Base-by-base conservation (phyloP, 2,329 filamentous ascomycete species). In the Ophiocordyceps camponoti-saundersi region DNA sequence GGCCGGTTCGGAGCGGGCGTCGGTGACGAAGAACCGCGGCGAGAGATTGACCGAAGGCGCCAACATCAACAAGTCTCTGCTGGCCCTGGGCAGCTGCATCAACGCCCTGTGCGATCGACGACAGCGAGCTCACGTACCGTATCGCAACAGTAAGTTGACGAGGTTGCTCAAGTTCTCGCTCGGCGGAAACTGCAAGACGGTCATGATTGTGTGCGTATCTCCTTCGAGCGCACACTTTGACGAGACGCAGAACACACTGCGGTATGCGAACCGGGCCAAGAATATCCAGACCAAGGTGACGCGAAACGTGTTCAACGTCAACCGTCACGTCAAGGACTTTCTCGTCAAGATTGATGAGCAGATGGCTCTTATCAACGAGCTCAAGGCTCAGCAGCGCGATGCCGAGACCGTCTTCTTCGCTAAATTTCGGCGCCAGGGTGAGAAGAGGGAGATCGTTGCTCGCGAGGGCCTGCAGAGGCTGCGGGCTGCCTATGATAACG, bases 281-380 rank as follows among this genome's bases (percentile, higher is more conserved):
- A 98, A 98, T 59, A 98, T 98, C 60, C 93, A 96, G 68, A 98
- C 92, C 49, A 98, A 98, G 72, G 88, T 95, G 48, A 95, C 92
- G n/a, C 81, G 89, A 57, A 98, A 98, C 60, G 89, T 96, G 22
- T 98, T 93, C 69, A 98, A 98, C 62, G 92, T 98, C 52, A 95
- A 98, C 62, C 84, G 92, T 51, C 92, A 98, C 65, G 92, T 98
- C 58, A 98, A 98, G 69, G 92, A 98, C 65, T 98, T 95, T 66
- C 67, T 98, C 61, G 92, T 95, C 70, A 96, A 96, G 73, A 98
- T 98, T 57, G 90, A 98, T 59, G 92, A 98, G 66, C 90, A 98
- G 62, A 89, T 95, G 74, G 82, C 80, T n/a, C 66, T 95, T 58
- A 98, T 98, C 63, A 95, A 94, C 55, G 89, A 96, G 61, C 76